Base-by-base conservation (phyloP, 1,284 basidiomycete species). In the Trametes hirsuta region DNA sequence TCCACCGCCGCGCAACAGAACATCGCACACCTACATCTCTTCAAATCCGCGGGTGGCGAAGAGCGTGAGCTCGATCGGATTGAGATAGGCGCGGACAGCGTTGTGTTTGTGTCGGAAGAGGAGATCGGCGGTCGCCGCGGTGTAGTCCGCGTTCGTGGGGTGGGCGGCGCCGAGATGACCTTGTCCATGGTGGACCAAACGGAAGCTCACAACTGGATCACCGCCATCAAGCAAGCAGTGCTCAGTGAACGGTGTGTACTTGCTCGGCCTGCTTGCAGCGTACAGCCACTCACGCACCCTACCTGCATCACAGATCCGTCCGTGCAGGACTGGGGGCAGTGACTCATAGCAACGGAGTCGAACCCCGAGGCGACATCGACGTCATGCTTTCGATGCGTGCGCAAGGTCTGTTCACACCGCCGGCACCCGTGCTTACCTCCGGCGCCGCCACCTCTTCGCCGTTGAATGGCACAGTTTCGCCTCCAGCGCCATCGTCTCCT, bases 371-470 rank as follows among this genome's bases (percentile, higher is more conserved):
- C 4, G 89, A 91, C 68, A 82, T 91, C 77, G 89, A 91, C 70
- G 90, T 91, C 50, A 88, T 91, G 83, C 77, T 91, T 35, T 87
- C 87, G n/a, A 88, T 91, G 79, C 86, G 86, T 41, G 81, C 84
- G 24, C 87, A 88, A 65, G 84, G 83, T 14, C 76, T 85, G 41
- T 76, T 83, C 50, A 65, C 71, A 4, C 65, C 71, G n/a, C 64
- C 59, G 15, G 55, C 58, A 25, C 59, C 64, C 4, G 9, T 44
- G 8, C 46, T 47, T 24, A 48, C 44, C 11, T 42, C 58, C 3
- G 44, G 35, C 24, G 42, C 30, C 5, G 30, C 54, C 9, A 21
- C 53, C 14, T 53, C 55, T 15, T 36, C 56, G 6, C 44, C 46
- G 4, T 48, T 49, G 15, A 59, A 59, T 47, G 50, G 48, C 12